Evolutionary conservation across 225 moss, liverwort and hornwort species (phyloP).

Genomic region (Climacium dendroides): DNA sequence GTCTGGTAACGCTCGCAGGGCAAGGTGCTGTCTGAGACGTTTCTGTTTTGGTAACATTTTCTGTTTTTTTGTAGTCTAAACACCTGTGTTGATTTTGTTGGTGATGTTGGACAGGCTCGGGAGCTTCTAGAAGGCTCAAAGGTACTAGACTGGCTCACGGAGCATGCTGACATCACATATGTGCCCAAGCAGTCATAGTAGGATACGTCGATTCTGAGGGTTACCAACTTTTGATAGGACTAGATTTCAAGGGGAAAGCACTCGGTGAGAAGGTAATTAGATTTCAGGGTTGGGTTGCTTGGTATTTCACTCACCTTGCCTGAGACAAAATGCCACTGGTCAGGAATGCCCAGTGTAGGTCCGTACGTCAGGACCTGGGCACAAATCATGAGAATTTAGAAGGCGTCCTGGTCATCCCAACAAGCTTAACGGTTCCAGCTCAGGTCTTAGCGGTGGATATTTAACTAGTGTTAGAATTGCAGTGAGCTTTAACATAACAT

Average conservation of each 20-base stretch:
- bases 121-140: constrained; percentile 88
- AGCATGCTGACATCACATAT: constrained; percentile 60
- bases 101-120: constrained; percentile 38
- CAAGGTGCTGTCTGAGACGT: not conserved
- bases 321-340: not conserved
- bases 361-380: not conserved
- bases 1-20: not conserved
- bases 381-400: not conserved
- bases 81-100: not conserved
- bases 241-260: not conserved
- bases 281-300: not conserved
- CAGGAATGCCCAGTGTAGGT: not conserved
- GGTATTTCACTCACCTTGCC: not conserved
- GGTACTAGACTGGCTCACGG: constrained; percentile 75
- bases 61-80: not conserved
- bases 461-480: not conserved
- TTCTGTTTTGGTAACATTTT: not conserved
- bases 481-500: not conserved
- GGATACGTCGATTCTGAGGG: not conserved
- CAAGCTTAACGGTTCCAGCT: not conserved
- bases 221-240: constrained; percentile 9
- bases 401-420: not conserved
- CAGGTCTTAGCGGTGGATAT: not conserved
- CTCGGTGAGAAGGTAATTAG: constrained; percentile 6
- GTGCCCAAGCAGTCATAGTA: constrained; percentile 28